These are phyloP conservation scores for Cryptosporidium ryanae DNA, from an alignment of 169 alveolate genomes.

Conservation along the genomic window DNA sequence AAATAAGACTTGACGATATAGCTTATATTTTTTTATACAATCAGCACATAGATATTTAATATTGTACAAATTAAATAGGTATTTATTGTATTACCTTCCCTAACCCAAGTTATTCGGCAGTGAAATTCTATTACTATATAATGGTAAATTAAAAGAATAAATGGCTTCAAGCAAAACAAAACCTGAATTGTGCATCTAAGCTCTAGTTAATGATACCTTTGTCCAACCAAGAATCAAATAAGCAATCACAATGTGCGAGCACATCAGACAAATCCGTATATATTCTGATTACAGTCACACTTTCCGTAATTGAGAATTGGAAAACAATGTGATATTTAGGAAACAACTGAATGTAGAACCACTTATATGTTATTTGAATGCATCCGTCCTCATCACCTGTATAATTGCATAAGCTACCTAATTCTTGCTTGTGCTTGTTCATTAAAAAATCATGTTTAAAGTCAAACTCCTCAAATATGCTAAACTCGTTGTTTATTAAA, in stretches of 20 bases:
- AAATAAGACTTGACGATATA: too few relatives aligned
- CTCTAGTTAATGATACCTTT: neutral
- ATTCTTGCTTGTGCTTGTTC: neutral
- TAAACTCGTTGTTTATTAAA: slow-evolving; percentile 6
- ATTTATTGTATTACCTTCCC: too few relatives aligned
- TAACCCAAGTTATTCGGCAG: too few relatives aligned
- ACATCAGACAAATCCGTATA: slow-evolving; percentile 43
- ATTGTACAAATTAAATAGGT: too few relatives aligned
- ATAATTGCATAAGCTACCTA: neutral
- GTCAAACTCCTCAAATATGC: slow-evolving; percentile 28
- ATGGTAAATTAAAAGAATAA: too few relatives aligned
- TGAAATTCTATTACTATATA: too few relatives aligned
- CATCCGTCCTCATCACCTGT: neutral
- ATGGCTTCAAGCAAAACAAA: too few relatives aligned
- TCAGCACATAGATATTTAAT: too few relatives aligned
- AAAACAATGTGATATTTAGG: slow-evolving; percentile 36
- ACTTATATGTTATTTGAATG: slow-evolving; percentile 10
- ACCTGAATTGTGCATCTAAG: too few relatives aligned
- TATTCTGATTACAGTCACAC: slow-evolving; percentile 9
- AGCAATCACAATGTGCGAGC: slow-evolving; percentile 39
- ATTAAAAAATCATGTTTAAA: slow-evolving; percentile 68
- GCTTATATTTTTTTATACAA: too few relatives aligned
- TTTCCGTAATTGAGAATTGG: slow-evolving; percentile 46
- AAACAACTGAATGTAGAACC: slow-evolving; percentile 47
- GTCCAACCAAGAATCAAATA: slow-evolving; percentile 28